Percentiles rank a stretch among this genome's conserved stretches.
These are phyloP conservation scores for Rhytidiadelphus loreus DNA, from an alignment of 225 moss, liverwort and hornwort species.

Conservation along the genomic window DNA sequence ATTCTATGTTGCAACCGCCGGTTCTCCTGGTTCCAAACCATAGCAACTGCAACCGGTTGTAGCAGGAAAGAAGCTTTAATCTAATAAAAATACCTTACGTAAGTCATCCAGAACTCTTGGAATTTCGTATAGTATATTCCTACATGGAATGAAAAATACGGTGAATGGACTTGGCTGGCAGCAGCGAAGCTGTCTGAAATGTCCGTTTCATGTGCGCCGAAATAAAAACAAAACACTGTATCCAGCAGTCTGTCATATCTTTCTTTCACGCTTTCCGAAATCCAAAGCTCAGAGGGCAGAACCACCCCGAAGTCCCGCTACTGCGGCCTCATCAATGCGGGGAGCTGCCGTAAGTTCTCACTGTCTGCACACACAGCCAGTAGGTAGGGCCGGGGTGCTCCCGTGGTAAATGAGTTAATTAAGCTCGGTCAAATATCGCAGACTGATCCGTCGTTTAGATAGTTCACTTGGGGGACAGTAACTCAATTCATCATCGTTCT, in stretches of 20 bases:
- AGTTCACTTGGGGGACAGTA: neutral
- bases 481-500: neutral
- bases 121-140: neutral
- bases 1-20: neutral
- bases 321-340: neutral
- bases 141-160: neutral
- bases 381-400: neutral
- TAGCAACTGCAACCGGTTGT: neutral
- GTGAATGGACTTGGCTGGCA: neutral
- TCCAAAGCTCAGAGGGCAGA: neutral
- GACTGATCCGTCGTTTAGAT: neutral
- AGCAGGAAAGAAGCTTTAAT: neutral
- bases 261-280: conserved; percentile 17
- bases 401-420: neutral
- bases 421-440: conserved; percentile 8
- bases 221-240: neutral
- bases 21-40: neutral
- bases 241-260: conserved; percentile 29
- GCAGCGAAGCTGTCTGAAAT: neutral
- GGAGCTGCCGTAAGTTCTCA: neutral
- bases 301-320: neutral
- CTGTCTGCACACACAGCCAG: neutral
- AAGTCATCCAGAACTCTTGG: neutral
- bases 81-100: neutral
- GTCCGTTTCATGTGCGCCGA: neutral